Base-by-base conservation (phyloP, 352 stramenopile species). In the Phytopythium aichiense region DNA sequence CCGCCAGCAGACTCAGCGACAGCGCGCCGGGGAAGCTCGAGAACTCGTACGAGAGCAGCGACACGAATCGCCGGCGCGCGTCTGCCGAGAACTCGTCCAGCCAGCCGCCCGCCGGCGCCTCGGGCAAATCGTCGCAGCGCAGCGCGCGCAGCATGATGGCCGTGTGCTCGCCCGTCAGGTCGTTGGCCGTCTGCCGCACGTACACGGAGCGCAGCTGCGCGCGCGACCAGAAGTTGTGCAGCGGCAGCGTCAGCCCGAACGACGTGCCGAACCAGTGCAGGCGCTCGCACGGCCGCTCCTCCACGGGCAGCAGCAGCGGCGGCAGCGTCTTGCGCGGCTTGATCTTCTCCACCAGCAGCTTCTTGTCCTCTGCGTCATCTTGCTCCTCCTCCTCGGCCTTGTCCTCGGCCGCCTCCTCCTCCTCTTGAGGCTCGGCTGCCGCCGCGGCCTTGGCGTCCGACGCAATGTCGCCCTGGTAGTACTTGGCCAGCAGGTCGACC, bases 201-300 rank as follows among this genome's bases (percentile, higher is more conserved):
- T 99, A 99, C 23, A 99, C 87, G 7, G 98, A 88, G 46, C 86
- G 84, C 79, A 99, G 99, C 16, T 97, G 95, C 22, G 79, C 89
- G 49, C 84, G 88, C 40, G 89, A 84, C 97, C 98, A 99, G 65
- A 99, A 99, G 65, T 97, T 98, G 71, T 99, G 96, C 49, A 99
- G 85, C 23, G 91, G 67, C 25, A 95, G 67, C 25, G 98, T 99
- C 33, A 99, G 80, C 1, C 98, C 98, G 71, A 99, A 99, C 11
- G 95, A 99, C 37, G 97, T 98, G 42, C 97, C 98, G 38, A 99
- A 87, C 96, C 97, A 99, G 74, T 99, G 97, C 51, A 99, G 87
- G 9, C 92, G 80, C 71, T 98, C 96, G 28, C 91, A 91, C 46
- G 87, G 82, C n/a, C 97, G 83, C 65, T 99, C 92, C 12, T 96